Evolutionary conservation across 495 filamentous ascomycete genomes (phyloP).

Genomic region (Xylaria grammica): DNA sequence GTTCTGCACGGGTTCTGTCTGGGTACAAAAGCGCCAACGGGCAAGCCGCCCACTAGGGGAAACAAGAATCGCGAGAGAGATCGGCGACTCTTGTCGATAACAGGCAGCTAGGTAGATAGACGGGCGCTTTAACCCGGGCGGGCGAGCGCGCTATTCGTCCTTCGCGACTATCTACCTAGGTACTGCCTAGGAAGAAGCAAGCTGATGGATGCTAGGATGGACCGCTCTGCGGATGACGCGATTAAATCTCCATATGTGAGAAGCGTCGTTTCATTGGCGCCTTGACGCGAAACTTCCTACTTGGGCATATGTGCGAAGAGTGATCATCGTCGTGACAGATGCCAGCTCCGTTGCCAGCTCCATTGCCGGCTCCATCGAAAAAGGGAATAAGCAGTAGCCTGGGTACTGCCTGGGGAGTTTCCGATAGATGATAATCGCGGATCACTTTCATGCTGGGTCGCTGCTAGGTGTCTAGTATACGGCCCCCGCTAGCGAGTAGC

Average conservation of each 20-base stretch:
- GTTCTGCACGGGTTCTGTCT: neutral
- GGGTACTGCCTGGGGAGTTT: neutral
- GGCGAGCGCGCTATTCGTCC: neutral
- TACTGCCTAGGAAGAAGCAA: neutral
- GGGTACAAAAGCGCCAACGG: neutral
- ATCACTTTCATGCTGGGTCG: conserved; percentile 8
- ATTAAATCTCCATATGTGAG: neutral
- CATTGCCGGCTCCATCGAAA: too few relatives aligned
- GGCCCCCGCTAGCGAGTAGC: neutral
- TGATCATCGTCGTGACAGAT: conserved; percentile 16
- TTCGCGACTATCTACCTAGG: neutral
- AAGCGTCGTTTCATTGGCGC: conserved; percentile 6
- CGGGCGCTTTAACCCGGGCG: neutral
- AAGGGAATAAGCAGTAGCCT: neutral
- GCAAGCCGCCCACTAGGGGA: neutral
- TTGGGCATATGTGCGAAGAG: neutral
- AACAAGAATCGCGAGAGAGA: neutral
- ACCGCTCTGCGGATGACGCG: neutral
- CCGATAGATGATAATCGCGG: conserved; percentile 1
- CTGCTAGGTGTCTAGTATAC: neutral
- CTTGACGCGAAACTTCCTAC: neutral
- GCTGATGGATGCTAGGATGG: conserved; percentile 8
- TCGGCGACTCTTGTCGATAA: conserved; percentile 16
- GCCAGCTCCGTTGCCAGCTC: neutral
- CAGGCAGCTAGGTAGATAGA: conserved; percentile 6